These are phyloP conservation scores for Trichoderma hamatum DNA, from an alignment of 2,329 filamentous ascomycete species.

Conservation along the genomic window DNA sequence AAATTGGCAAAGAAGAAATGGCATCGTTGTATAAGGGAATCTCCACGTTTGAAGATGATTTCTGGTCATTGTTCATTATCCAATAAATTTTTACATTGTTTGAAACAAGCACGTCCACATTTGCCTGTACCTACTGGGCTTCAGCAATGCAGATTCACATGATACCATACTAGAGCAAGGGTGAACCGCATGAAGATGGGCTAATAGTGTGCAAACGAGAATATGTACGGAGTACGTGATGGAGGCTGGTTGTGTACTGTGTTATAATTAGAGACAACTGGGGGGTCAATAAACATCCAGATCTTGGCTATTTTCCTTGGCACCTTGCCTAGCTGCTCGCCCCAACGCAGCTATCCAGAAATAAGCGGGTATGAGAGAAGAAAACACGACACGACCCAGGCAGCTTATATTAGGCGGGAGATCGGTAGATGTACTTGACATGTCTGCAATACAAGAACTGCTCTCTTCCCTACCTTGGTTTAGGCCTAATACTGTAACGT, in stretches of 20 bases:
- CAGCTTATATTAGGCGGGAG: constrained; percentile 25
- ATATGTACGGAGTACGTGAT: too few species aligned
- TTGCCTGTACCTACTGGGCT: too few species aligned
- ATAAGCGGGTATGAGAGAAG: constrained; percentile 25
- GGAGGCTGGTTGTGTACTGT: too few species aligned
- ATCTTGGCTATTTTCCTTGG: too few species aligned
- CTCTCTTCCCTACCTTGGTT: constrained; percentile 21
- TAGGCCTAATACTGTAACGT: constrained; percentile 25
- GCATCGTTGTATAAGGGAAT: too few species aligned
- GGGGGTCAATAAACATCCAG: too few species aligned
- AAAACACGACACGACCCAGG: constrained; percentile 18
- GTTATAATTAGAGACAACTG: too few species aligned
- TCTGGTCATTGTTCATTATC: background rate
- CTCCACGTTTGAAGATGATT: background rate
- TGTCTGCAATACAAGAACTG: constrained; percentile 15
- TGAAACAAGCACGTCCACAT: background rate
- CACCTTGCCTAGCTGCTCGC: too few species aligned
- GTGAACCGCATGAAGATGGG: constrained; percentile 20
- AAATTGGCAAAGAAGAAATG: background rate
- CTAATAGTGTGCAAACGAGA: too few species aligned
- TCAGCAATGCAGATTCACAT: too few species aligned
- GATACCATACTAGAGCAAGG: too few species aligned
- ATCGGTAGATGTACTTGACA: constrained; percentile 20
- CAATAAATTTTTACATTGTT: background rate
- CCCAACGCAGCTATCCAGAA: constrained; percentile 26